Base-by-base conservation (phyloP, 805 yeast species). In the Wickerhamiella occidentalis region DNA sequence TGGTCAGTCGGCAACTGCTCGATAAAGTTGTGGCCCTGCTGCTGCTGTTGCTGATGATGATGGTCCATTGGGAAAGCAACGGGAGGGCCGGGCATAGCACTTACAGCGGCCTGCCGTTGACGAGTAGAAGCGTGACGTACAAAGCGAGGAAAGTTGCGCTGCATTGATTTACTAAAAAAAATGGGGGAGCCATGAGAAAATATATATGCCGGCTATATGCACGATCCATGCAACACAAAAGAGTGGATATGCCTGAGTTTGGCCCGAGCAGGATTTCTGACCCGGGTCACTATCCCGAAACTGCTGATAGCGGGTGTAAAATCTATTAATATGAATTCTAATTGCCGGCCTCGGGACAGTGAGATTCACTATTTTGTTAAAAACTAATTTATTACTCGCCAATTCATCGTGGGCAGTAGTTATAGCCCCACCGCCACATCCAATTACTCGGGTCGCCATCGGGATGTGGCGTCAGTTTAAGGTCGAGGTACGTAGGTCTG, bases 1-100 rank as follows among this genome's bases (percentile, higher is more conserved):
- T 64, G 65, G 26, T 53, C 35, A 19, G 53, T 45, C 11, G 55
- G 37, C 51, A 63, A 56, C 44, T 52, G 42, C 51, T 56, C 52
- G 52, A 64, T 49, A 53, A 63, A 58, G 19, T 47, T 45, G n/a
- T 55, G 55, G 11, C 56, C 23, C 26, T 43, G 22, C 23, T 26
- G 42, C 8, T 13, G 17, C 22, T 47, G 53, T 17, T 40, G 44
- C 28, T 37, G 35, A 22, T 41, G 15, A 22, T 41, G 15, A 3
- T 36, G 26, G 15, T 40, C 17, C 9, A 35, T 4, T 30, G 37
- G 22, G 18, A 43, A 26, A 11, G 17, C 23, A 13, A 48, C 21
- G 4, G 44, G 44, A 36, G 52, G 52, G 19, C 41, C 35, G 11
- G 57, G 47, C 18, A 45, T 28, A 17, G 50, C 33, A 28, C 55